Evolutionary conservation across 306 rosid species (phyloP).

Genomic region (Fagus sylvatica): DNA sequence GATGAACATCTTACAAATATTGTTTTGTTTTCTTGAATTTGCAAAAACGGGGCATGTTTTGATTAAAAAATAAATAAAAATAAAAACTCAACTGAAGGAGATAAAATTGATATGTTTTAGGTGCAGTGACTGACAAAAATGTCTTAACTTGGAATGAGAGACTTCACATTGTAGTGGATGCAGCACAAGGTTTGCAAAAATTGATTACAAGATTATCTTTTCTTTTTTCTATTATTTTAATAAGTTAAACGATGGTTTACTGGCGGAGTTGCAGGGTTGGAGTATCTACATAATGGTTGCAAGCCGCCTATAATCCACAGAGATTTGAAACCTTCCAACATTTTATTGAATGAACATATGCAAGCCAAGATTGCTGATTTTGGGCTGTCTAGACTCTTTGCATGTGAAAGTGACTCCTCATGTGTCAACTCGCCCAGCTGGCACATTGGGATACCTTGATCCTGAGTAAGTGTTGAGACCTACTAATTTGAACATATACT

Average conservation of each 20-base stretch:
- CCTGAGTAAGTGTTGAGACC: slow-evolving; percentile 25
- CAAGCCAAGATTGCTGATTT: slow-evolving; percentile 43
- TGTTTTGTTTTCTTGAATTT: no score
- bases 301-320: no score
- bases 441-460: slow-evolving; percentile 32
- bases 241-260: background rate
- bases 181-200: slow-evolving; percentile 26
- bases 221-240: background rate
- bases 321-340: no score
- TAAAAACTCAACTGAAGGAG: background rate
- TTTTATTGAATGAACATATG: slow-evolving; percentile 22
- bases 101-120: background rate
- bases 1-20: no score
- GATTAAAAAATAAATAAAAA: background rate
- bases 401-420: slow-evolving; percentile 5
- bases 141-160: slow-evolving; percentile 30
- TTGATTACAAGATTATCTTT: background rate
- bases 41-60: no score
- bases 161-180: slow-evolving; percentile 27
- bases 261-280: background rate
- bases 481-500: no score
- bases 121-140: slow-evolving; percentile 8
- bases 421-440: slow-evolving; percentile 12
- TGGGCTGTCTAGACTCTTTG: slow-evolving; percentile 33
- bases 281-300: no score